Percentiles rank a stretch among this genome's conserved stretches.
Evolutionary conservation across 257 asterid species (phyloP).

Genomic region (Nicotiana paniculata): DNA sequence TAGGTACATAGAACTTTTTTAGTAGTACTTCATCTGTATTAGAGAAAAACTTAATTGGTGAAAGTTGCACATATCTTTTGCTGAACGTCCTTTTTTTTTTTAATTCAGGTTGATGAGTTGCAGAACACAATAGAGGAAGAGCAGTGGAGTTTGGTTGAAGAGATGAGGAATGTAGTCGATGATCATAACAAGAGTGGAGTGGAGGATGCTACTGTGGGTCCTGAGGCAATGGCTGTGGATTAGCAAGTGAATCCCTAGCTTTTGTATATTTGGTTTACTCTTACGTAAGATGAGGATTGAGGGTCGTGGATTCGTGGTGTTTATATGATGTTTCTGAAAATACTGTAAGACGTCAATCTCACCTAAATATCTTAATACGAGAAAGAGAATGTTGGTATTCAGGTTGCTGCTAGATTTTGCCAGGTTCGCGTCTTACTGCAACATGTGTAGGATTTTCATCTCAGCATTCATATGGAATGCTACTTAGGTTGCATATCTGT

Average conservation of each 20-base stretch:
- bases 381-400: background rate
- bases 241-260: constrained; percentile 20
- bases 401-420: background rate
- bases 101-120: constrained; percentile 80
- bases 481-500: background rate
- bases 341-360: background rate
- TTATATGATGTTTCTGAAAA: background rate
- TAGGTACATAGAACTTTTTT: background rate
- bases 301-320: background rate
- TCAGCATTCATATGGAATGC: background rate
- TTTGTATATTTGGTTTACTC: background rate
- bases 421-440: background rate
- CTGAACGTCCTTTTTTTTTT: constrained; percentile 2
- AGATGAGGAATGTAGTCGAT: constrained; percentile 61
- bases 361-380: no score
- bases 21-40: background rate
- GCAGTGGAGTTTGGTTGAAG: constrained; percentile 73
- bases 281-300: background rate
- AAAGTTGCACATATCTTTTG: background rate
- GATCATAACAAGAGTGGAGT: constrained; percentile 53
- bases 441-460: background rate
- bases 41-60: background rate
- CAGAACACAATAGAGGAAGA: constrained; percentile 92
- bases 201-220: constrained; percentile 50
- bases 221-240: constrained; percentile 79